Evolutionary conservation across 78 protist genomes (phyloP).

Genomic region (Cavenderia fasciculata): DNA sequence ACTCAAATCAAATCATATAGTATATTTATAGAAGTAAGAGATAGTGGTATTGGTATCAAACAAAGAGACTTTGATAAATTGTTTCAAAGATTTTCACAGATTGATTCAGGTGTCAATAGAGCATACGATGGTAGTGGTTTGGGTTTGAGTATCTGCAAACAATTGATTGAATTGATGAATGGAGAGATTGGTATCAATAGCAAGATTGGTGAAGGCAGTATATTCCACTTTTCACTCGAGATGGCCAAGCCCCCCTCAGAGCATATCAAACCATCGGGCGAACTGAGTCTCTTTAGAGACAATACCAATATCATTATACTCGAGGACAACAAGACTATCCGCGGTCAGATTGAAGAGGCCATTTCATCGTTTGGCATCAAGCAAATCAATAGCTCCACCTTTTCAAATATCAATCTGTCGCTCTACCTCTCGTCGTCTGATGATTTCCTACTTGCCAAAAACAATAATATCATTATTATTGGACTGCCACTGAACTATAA

Average conservation of each 20-base stretch:
- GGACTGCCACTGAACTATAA: slow-evolving; percentile 23
- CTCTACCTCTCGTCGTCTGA: neutral
- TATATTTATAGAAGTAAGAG: slow-evolving; percentile 7
- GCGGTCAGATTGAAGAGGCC: neutral
- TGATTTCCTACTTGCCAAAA: neutral
- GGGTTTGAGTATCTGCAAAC: slow-evolving; percentile 40
- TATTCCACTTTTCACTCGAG: slow-evolving; percentile 27
- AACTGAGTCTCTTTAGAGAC: neutral
- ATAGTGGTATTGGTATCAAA: slow-evolving; percentile 61
- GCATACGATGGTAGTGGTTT: slow-evolving; percentile 63
- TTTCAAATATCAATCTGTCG: neutral
- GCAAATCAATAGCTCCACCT: too few species aligned
- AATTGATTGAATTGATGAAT: slow-evolving; percentile 15
- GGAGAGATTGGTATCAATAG: slow-evolving; percentile 34
- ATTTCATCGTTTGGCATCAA: neutral
- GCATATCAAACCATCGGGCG: neutral
- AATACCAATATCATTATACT: neutral
- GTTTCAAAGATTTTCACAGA: slow-evolving; percentile 63
- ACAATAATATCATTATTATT: slow-evolving; percentile 21
- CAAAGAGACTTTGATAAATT: slow-evolving; percentile 35
- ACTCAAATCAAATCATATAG: neutral
- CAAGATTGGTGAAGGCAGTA: slow-evolving; percentile 40
- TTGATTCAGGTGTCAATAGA: slow-evolving; percentile 37
- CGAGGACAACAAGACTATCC: slow-evolving; percentile 25
- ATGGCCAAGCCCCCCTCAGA: slow-evolving; percentile 2